Base-by-base conservation (phyloP, 306 rosid genomes). In the Trifolium dubium region DNA sequence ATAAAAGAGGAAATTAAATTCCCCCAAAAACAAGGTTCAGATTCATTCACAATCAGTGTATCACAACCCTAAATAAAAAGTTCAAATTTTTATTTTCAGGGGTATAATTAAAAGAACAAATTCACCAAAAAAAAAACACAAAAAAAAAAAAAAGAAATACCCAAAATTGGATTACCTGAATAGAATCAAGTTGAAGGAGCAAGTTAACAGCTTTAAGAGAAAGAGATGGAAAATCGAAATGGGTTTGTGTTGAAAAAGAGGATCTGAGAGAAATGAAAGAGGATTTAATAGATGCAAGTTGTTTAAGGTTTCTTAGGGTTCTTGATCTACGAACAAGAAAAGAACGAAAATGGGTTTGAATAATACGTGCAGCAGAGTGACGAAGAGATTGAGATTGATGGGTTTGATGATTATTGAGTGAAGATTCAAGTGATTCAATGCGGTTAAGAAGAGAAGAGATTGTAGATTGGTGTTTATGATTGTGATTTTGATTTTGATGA, bases 321-420 rank as follows among this genome's bases (percentile, higher is more conserved):
- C 86, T 79, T 35, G 99, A 88, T 85, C 99, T 86, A 72, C 96
- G 90, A 68, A 78, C 96, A 67, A 95, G 98, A 80, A 90, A 90
- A 30, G 96, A 86, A 9, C 98, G 92, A 76, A 90, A 95, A 56
- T 88, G 93, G 80, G 88, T 86, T 75, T 95, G 99, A 39, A 95
- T 90, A 0, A 87, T 77, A 10, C 89, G 84, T 8, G 98, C 97
- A 0, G 99, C 96, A 0, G 80, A 55, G 68, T 92, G 86, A 30
- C 91, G 86, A 6, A 92, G 96, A 69, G 98, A 85, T 37, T 32
- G 71, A 29, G 17, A 44, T 12, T 29, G 75, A 23, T 6, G 44
- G 28, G 29, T 35, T 12, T 32, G 79, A 61, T 63, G 67, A 7
- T 32, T 81, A 72, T 14, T 83, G 71, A 93, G 85, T 34, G 92